Evolutionary conservation across 129 eudicot genomes (phyloP).

Genomic region (Oenanthe sinensis): DNA sequence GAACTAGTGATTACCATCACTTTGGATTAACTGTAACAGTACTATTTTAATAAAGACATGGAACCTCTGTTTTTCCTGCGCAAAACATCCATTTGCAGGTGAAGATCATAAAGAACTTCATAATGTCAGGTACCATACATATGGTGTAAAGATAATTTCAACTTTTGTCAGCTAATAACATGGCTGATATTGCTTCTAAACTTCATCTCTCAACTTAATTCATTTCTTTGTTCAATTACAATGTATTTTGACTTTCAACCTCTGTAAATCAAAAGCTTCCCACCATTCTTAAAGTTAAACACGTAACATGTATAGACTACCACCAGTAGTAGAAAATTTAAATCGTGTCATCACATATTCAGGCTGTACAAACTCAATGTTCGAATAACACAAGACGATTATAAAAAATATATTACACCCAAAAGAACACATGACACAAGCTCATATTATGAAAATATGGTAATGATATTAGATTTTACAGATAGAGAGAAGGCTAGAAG

Average conservation of each 20-base stretch:
- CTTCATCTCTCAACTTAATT: background rate
- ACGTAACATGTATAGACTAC: background rate
- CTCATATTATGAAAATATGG: background rate
- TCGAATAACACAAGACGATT: background rate
- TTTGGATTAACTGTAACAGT: background rate
- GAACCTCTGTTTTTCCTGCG: background rate
- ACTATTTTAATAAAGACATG: background rate
- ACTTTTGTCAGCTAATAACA: background rate
- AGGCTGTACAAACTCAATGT: background rate
- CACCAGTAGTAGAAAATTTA: background rate
- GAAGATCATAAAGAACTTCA: background rate
- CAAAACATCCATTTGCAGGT: background rate
- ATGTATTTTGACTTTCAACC: background rate
- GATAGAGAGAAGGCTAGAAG: slow-evolving; percentile 3
- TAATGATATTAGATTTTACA: background rate
- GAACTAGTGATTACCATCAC: background rate
- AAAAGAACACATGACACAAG: background rate
- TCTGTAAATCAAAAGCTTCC: background rate
- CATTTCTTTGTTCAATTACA: background rate
- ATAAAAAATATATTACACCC: background rate
- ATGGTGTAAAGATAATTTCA: too few relatives aligned
- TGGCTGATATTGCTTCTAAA: background rate
- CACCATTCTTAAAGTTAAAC: too few relatives aligned
- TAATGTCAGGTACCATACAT: background rate
- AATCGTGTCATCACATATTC: background rate